Percentiles rank a stretch among this genome's conserved stretches.
Evolutionary conservation across 257 asterid genomes (phyloP).

Genomic region (Nicotiana sylvestris): DNA sequence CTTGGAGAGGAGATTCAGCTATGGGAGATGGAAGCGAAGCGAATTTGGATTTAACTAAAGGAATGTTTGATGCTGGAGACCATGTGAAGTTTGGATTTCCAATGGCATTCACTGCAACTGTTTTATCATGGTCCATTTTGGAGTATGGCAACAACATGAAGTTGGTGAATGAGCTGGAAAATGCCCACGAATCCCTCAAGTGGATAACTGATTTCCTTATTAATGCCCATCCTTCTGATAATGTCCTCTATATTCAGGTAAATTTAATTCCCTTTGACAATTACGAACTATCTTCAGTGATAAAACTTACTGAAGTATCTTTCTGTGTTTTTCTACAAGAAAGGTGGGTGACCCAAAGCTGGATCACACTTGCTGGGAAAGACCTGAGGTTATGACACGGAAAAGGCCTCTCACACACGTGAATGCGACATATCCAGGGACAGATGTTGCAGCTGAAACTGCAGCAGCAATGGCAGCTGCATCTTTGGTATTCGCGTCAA

Average conservation of each 20-base stretch:
- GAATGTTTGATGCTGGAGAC: constrained; percentile 69
- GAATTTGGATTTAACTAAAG: constrained; percentile 49
- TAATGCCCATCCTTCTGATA: constrained; percentile 55
- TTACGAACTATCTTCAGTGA: background rate
- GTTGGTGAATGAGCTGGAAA: constrained; percentile 25
- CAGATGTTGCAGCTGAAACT: constrained; percentile 75
- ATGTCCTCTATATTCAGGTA: constrained; percentile 58
- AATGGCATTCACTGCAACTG: constrained; percentile 67
- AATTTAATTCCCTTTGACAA: background rate
- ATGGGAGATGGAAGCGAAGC: constrained; percentile 48
- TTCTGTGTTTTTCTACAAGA: background rate
- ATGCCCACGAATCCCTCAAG: constrained; percentile 41
- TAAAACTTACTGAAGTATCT: background rate
- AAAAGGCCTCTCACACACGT: constrained; percentile 41
- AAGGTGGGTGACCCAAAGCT: constrained; percentile 60
- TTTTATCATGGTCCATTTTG: constrained; percentile 56
- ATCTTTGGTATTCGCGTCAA: constrained; percentile 45
- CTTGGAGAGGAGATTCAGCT: constrained; percentile 67
- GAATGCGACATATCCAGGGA: constrained; percentile 49
- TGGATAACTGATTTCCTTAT: constrained; percentile 65
- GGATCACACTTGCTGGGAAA: constrained; percentile 67
- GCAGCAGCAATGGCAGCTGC: constrained; percentile 78
- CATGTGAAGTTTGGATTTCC: constrained; percentile 59
- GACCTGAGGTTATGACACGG: constrained; percentile 44
- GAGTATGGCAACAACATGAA: constrained; percentile 48